These are phyloP conservation scores for Trichoderma orchidacearum DNA, from an alignment of 495 filamentous ascomycete species.

Conservation along the genomic window DNA sequence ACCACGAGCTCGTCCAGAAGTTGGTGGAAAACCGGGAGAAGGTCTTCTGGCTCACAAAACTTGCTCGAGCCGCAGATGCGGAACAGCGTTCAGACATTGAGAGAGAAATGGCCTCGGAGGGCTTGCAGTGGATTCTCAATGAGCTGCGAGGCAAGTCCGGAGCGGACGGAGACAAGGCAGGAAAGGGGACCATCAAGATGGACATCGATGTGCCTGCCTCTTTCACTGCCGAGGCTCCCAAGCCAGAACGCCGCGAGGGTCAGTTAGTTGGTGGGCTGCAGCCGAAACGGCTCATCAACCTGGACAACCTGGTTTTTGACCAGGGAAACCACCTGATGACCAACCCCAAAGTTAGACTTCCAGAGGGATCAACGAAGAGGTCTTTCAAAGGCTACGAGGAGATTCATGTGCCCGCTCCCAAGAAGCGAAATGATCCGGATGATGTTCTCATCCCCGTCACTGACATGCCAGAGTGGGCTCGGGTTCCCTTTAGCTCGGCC, in stretches of 20 bases:
- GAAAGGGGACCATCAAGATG: slow-evolving; percentile 83
- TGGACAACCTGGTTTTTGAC: slow-evolving; percentile 93
- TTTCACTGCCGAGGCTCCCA: slow-evolving; percentile 26
- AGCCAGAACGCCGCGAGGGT: slow-evolving; percentile 38
- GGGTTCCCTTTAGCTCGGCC: slow-evolving; percentile 62
- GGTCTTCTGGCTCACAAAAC: slow-evolving; percentile 86
- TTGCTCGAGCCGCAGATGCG: slow-evolving; percentile 71
- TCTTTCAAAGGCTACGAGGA: slow-evolving; percentile 98
- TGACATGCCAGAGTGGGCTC: slow-evolving; percentile 86
- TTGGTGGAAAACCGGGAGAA: slow-evolving; percentile 86
- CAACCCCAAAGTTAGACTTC: slow-evolving; percentile 88
- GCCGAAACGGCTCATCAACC: slow-evolving; percentile 73
- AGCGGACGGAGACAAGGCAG: slow-evolving; percentile 39
- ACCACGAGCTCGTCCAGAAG: slow-evolving; percentile 83
- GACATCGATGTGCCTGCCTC: slow-evolving; percentile 71
- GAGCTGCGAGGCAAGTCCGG: slow-evolving; percentile 52
- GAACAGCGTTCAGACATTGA: slow-evolving; percentile 69
- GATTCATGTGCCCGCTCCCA: slow-evolving; percentile 88
- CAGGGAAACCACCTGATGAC: slow-evolving; percentile 99
- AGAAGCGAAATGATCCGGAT: slow-evolving; percentile 63
- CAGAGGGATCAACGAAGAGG: slow-evolving; percentile 85
- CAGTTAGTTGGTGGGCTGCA: slow-evolving; percentile 75
- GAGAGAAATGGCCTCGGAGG: slow-evolving; percentile 76
- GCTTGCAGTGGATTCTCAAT: slow-evolving; percentile 75
- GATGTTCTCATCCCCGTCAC: slow-evolving; percentile 72